Conservation (phyloP, 2,329 filamentous ascomycete species). For the Diaporthe aspalathi region DNA sequence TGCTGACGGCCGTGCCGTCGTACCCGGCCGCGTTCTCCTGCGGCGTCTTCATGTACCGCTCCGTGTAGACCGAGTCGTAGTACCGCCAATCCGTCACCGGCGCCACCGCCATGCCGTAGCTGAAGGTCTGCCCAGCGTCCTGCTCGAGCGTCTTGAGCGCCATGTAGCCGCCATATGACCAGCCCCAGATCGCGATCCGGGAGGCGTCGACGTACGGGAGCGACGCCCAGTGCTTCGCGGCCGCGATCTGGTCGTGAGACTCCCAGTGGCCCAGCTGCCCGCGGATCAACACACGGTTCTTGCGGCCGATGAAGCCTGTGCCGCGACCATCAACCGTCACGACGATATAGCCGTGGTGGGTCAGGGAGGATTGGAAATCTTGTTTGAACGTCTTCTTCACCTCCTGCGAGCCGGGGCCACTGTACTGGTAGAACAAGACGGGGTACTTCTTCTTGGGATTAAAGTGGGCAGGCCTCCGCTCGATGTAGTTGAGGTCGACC, state of each 20-base stretch:
- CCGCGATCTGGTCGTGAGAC: conserved; percentile 89
- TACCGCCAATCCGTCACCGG: conserved; percentile 98
- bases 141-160: conserved; percentile 94
- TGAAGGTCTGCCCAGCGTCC: conserved; percentile 90
- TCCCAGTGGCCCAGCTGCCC: conserved; percentile 88
- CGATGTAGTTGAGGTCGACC: conserved; percentile 77
- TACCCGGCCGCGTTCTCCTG: conserved; percentile 85
- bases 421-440: conserved; percentile 94
- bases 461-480: conserved; percentile 91
- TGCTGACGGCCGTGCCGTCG: conserved; percentile 76
- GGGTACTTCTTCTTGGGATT: conserved; percentile 86
- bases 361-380: conserved; percentile 91
- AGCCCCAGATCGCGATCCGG: conserved; percentile 95
- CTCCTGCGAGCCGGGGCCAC: conserved; percentile 90
- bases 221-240: conserved; percentile 83
- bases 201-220: conserved; percentile 86
- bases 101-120: conserved; percentile 97
- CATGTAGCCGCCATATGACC: conserved; percentile 97
- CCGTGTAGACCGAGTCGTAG: conserved; percentile 94
- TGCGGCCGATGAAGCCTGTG: conserved; percentile 89
- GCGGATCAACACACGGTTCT: conserved; percentile 83
- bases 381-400: conserved; percentile 84
- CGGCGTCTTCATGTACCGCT: conserved; percentile 97
- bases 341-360: conserved; percentile 89
- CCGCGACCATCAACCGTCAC: conserved; percentile 95